Conservation (phyloP, 768 basidiomycete genomes). For the Filobasidium floriforme region DNA sequence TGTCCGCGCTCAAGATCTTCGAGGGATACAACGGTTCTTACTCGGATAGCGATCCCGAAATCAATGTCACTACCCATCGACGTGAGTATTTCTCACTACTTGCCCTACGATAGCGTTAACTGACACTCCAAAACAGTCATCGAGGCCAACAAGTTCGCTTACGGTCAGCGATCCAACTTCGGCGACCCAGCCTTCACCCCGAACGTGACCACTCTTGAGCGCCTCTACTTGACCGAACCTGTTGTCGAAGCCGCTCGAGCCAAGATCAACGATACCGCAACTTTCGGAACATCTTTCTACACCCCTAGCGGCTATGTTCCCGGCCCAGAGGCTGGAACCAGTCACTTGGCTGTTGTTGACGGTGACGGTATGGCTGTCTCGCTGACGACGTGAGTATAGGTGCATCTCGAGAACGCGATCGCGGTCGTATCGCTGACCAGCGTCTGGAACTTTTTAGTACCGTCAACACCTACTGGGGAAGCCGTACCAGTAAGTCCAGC, state of each 20-base stretch:
- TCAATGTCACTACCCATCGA: conserved; percentile 44
- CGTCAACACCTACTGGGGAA: conserved; percentile 5
- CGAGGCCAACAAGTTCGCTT: conserved; percentile 45
- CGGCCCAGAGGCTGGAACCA: conserved; percentile 45
- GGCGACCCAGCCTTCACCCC: conserved; percentile 48
- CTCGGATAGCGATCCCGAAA: conserved; percentile 30
- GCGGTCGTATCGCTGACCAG: background rate
- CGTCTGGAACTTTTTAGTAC: background rate
- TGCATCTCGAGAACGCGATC: background rate
- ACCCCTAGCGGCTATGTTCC: conserved; percentile 41
- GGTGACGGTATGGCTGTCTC: conserved; percentile 38
- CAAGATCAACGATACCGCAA: conserved; percentile 39
- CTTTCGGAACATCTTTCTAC: conserved; percentile 38
- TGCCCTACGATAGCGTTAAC: background rate
- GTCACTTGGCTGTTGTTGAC: conserved; percentile 46
- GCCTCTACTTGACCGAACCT: conserved; percentile 36
- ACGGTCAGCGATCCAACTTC: conserved; percentile 37
- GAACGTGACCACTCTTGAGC: conserved; percentile 46
- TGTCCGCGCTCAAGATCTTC: conserved; percentile 46
- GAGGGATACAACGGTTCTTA: conserved; percentile 39
- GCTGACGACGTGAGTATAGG: conserved; percentile 35
- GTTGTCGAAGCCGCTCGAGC: conserved; percentile 35
- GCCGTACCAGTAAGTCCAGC: background rate
- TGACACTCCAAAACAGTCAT: conserved; percentile 29
- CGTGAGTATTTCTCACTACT: conserved; percentile 10